These are phyloP conservation scores for Linderniella brevidens DNA, from an alignment of 257 asterid species.

Conservation along the genomic window DNA sequence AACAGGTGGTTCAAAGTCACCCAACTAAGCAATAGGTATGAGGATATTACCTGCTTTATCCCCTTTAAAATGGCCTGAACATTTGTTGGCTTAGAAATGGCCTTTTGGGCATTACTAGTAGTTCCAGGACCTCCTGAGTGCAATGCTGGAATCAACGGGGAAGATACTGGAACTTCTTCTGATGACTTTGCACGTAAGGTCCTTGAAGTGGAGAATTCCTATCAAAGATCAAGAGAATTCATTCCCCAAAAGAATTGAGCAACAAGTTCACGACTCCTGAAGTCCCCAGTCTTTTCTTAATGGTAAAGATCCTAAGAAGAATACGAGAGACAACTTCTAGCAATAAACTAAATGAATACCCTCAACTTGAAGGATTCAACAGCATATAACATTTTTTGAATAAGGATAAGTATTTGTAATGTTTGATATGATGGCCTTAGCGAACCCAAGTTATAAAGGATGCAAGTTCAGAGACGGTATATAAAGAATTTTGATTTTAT, in stretches of 20 bases:
- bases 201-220: constrained; percentile 70
- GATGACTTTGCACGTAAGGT: constrained; percentile 42
- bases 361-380: too few species aligned
- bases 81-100: constrained; percentile 34
- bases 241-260: background rate
- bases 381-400: too few species aligned
- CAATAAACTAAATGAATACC: too few species aligned
- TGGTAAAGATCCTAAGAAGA: too few species aligned
- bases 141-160: constrained; percentile 61
- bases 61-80: constrained; percentile 84
- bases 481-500: too few species aligned
- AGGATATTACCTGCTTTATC: constrained; percentile 56
- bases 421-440: too few species aligned
- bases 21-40: constrained; percentile 1
- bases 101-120: constrained; percentile 51
- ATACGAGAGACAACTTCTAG: too few species aligned
- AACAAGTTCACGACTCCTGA: too few species aligned
- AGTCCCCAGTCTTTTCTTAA: too few species aligned
- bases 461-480: too few species aligned
- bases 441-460: too few species aligned
- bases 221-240: constrained; percentile 11
- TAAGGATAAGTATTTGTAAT: too few species aligned
- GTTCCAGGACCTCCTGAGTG: constrained; percentile 31
- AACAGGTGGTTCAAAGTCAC: background rate
- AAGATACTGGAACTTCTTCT: constrained; percentile 47